phyloP scores from a whole-genome alignment of 2,329 filamentous ascomycete species.

The Fusarium sp. region DNA sequence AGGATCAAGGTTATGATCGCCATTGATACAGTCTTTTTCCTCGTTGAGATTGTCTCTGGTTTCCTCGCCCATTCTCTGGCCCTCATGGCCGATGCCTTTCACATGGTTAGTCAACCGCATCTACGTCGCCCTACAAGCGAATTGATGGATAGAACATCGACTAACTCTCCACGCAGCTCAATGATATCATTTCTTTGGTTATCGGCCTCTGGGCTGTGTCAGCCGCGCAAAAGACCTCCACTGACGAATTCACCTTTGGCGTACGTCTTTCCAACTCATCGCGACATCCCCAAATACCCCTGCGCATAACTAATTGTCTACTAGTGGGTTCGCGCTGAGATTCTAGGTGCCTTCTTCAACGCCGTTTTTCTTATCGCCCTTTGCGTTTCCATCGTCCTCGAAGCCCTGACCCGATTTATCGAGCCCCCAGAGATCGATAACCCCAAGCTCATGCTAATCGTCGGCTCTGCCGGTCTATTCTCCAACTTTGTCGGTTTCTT shows the following conservation, averaged over 20 bases:
- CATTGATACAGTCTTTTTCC: slow-evolving; percentile 90
- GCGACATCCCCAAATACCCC: neutral
- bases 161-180: slow-evolving; percentile 68
- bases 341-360: slow-evolving; percentile 94
- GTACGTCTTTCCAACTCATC: slow-evolving; percentile 61
- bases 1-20: slow-evolving; percentile 92
- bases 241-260: slow-evolving; percentile 94
- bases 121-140: neutral
- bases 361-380: slow-evolving; percentile 97
- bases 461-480: slow-evolving; percentile 84
- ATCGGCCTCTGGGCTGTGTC: slow-evolving; percentile 97
- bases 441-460: slow-evolving; percentile 87
- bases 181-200: slow-evolving; percentile 94
- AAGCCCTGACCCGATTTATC: slow-evolving; percentile 91
- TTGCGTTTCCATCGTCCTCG: slow-evolving; percentile 95
- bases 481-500: slow-evolving; percentile 92
- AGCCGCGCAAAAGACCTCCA: slow-evolving; percentile 84
- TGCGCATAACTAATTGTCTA: slow-evolving; percentile 35
- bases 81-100: slow-evolving; percentile 95
- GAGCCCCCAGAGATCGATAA: slow-evolving; percentile 89
- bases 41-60: slow-evolving; percentile 86
- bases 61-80: slow-evolving; percentile 92
- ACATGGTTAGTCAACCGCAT: slow-evolving; percentile 76
- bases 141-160: slow-evolving; percentile 1
- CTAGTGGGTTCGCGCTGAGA: slow-evolving; percentile 96